phyloP scores from a whole-genome alignment of 2,329 filamentous ascomycete genomes.

The Neopestalotiopsis rosae region DNA sequence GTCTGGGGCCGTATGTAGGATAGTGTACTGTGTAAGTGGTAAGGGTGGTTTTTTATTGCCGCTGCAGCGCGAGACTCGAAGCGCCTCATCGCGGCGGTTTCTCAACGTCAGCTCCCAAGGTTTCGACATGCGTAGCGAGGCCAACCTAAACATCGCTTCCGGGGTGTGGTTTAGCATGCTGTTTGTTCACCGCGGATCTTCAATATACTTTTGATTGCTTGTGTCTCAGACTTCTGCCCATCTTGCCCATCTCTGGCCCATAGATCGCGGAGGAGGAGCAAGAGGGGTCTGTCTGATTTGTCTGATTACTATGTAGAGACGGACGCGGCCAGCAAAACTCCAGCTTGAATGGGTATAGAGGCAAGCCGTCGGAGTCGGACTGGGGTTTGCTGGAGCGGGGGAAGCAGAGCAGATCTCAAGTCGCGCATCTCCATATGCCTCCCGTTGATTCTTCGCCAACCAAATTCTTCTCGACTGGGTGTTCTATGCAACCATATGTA shows the following conservation, averaged over 20 bases:
- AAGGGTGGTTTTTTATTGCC: not conserved
- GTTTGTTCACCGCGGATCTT: constrained; percentile 13
- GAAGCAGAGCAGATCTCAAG: not conserved
- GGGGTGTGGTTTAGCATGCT: constrained; percentile 4
- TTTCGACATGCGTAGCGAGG: constrained; percentile 12
- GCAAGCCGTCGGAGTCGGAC: not conserved
- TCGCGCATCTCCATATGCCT: not conserved
- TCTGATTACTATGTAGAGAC: not conserved
- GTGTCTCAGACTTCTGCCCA: constrained; percentile 6
- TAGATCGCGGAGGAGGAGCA: not conserved
- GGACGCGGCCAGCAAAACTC: not conserved
- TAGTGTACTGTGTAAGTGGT: not conserved
- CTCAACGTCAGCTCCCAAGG: constrained; percentile 11
- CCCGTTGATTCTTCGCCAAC: not conserved
- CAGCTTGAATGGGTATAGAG: not conserved
- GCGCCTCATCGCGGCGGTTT: not conserved
- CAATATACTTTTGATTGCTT: constrained; percentile 17
- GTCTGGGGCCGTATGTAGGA: not conserved
- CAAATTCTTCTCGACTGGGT: not conserved
- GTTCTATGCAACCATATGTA: constrained; percentile 6
- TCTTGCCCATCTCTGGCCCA: not conserved
- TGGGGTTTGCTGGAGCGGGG: not conserved
- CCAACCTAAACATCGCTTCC: constrained; percentile 9
- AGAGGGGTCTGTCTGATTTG: not conserved
- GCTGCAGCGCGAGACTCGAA: not conserved